Percentiles rank a stretch among this genome's conserved stretches.
These are phyloP conservation scores for Coemansia sp. DNA, from an alignment of 371 early-diverging fungal species.

Conservation along the genomic window DNA sequence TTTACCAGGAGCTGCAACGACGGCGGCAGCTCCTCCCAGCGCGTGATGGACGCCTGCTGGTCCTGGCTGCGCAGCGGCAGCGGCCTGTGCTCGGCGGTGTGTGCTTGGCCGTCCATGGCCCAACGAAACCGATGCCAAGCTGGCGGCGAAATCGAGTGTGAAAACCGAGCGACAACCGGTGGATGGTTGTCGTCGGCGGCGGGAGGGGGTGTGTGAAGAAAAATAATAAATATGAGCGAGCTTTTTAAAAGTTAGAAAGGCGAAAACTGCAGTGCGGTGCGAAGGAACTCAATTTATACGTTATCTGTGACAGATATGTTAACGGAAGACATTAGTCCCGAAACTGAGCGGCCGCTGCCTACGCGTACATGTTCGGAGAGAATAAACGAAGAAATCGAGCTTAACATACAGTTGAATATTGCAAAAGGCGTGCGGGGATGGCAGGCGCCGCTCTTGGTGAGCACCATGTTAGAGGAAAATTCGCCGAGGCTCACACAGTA, in stretches of 20 bases:
- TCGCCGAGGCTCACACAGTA: too few species aligned
- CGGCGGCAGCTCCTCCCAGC: conserved; percentile 3
- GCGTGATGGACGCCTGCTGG: not conserved
- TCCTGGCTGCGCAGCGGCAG: not conserved
- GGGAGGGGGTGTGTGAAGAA: not conserved
- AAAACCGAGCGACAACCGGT: not conserved
- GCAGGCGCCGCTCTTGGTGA: too few species aligned
- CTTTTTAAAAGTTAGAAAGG: not conserved
- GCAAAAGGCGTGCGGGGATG: not conserved
- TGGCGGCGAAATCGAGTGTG: too few species aligned
- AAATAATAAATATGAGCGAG: not conserved
- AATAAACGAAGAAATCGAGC: not conserved
- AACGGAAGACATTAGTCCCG: not conserved
- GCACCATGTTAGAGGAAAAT: too few species aligned
- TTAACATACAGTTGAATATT: not conserved
- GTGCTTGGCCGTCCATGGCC: not conserved
- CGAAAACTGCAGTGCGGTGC: not conserved
- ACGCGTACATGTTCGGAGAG: not conserved
- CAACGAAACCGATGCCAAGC: too few species aligned
- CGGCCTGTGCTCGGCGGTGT: not conserved
- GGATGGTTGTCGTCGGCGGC: not conserved
- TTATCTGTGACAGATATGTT: not conserved
- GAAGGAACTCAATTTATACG: not conserved
- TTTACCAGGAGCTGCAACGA: conserved; percentile 1
- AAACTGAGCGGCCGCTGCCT: not conserved